Base-by-base conservation (phyloP, 306 rosid species). In the Quercus wislizeni region DNA sequence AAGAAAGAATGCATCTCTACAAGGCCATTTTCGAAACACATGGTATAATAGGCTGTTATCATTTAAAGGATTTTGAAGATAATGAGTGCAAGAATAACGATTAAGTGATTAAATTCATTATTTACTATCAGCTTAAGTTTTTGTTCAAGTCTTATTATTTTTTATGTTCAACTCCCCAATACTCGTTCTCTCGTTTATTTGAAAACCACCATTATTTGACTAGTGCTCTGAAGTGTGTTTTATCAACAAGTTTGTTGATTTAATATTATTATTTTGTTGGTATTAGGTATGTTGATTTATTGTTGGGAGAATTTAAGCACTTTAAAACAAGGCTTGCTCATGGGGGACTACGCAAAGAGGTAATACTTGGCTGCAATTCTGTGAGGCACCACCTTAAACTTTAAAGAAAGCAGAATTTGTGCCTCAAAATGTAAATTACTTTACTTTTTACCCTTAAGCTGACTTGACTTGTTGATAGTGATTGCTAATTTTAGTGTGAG, bases 241-340 rank as follows among this genome's bases (percentile, higher is more conserved):
- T 78, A 65, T 72, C 74, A 74, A 80, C 83, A 96, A 98, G 88
- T 93, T 91, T 69, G 97, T 96, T 78, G 99, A 96, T 86, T 86
- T 93, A 41, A 0, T 41, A 41, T 41, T 41, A 41, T 8, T 38
- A 38, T 38, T 41, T 41, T 41, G 46, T 41, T 41, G 46, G 46
- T 8, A 41, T 41, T 8, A 96, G 99, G 88, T 93, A 96, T 62
- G 97, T 96, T 78, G 99, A 96, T 85, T 86, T 93, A 90, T 82
- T 96, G 81, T 85, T 96, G 90, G 99, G 99, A 64, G 99, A 96
- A 84, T 96, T 96, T 84, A 96, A 96, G 92, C 98, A 93, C 86
- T 96, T 88, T 79, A 93, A 91, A 88, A 96, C 99, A n/a, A 90
- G 96, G 81, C 90, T 96, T 75, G 91, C 85, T 85, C 92, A 91